Evolutionary conservation across 257 asterid species (phyloP).

Genomic region (Solanum peruvianum): DNA sequence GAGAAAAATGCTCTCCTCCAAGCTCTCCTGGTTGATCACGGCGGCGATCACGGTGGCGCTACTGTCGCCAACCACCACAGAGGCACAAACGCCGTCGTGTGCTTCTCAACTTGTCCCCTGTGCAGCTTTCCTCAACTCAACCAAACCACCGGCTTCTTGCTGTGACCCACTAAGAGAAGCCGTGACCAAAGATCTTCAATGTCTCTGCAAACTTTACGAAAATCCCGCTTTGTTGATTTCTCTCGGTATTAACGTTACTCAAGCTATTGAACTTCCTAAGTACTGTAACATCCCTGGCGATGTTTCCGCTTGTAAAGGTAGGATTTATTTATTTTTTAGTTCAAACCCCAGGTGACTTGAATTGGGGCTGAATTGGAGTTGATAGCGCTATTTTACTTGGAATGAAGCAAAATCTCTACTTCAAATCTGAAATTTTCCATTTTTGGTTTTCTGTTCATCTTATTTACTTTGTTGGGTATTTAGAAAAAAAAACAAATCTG

Average conservation of each 20-base stretch:
- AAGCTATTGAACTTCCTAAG: conserved; percentile 33
- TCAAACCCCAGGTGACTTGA: not conserved
- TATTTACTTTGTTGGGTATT: too few relatives aligned
- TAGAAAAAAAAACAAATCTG: too few relatives aligned
- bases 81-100: conserved; percentile 24
- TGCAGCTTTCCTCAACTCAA: conserved; percentile 17
- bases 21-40: not conserved
- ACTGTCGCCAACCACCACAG: not conserved
- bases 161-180: conserved; percentile 26
- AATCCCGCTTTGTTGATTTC: not conserved
- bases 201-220: conserved; percentile 27
- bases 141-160: conserved; percentile 22
- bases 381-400: not conserved
- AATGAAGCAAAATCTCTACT: not conserved
- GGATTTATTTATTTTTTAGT: too few relatives aligned
- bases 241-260: conserved; percentile 21
- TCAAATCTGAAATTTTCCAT: not conserved
- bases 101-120: conserved; percentile 21
- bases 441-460: not conserved
- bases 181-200: conserved; percentile 25
- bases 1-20: conserved; percentile 8
- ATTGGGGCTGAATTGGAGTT: not conserved
- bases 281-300: conserved; percentile 18
- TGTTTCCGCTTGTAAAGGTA: conserved; percentile 28
- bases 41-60: conserved; percentile 17